Conservation (phyloP, 495 filamentous ascomycete genomes). For the Neurospora sp. region DNA sequence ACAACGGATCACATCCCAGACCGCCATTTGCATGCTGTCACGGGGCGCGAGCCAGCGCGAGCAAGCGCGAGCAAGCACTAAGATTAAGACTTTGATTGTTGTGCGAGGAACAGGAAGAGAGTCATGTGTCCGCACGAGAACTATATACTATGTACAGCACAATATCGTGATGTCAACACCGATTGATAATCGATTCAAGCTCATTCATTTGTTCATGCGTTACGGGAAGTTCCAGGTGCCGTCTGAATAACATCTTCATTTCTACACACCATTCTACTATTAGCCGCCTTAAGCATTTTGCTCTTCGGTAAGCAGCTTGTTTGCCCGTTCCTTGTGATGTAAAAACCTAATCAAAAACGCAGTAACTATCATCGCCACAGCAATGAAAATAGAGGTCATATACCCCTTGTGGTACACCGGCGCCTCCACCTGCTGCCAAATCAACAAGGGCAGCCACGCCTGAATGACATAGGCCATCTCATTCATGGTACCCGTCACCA, state of each 20-base stretch:
- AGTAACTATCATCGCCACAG: constrained; percentile 24
- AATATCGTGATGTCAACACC: background rate
- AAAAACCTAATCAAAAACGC: constrained; percentile 28
- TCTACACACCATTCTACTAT: background rate
- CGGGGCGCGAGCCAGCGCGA: too few relatives aligned
- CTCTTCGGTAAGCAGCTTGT: constrained; percentile 5
- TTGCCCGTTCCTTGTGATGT: constrained; percentile 29
- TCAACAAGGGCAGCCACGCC: constrained; percentile 35
- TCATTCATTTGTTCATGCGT: background rate
- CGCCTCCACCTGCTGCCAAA: constrained; percentile 39
- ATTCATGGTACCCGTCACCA: constrained; percentile 38
- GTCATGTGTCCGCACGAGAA: too few relatives aligned
- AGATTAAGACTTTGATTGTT: too few relatives aligned
- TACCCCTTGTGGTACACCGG: constrained; percentile 37
- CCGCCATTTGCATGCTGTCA: too few relatives aligned
- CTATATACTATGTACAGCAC: too few relatives aligned
- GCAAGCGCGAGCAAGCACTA: too few relatives aligned
- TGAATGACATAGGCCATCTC: constrained; percentile 33
- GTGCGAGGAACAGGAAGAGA: too few relatives aligned
- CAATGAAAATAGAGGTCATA: constrained; percentile 30
- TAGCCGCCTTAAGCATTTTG: background rate
- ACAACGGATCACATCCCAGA: too few relatives aligned
- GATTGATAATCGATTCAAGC: background rate
- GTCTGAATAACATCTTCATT: background rate
- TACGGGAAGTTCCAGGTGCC: background rate